Base-by-base conservation (phyloP, 2,329 filamentous ascomycete genomes). In the Ophiostoma quercus region DNA sequence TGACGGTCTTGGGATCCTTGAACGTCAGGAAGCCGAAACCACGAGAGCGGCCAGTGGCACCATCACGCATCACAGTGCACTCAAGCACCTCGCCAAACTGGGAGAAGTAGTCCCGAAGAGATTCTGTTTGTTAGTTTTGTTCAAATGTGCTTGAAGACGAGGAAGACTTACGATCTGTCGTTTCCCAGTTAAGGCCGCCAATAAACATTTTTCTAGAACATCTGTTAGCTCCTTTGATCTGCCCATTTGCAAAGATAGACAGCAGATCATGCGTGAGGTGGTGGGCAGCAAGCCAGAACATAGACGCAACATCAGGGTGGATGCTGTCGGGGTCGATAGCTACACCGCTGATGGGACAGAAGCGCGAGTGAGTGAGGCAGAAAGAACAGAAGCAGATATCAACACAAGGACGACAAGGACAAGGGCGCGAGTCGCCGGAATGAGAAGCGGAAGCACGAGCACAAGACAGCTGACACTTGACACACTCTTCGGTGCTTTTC, bases 51-150 rank as follows among this genome's bases (percentile, higher is more conserved):
- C 95, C 95, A 11, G 93, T 96, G 67, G 92, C 91, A 72, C 93
- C 94, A 80, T 99, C 95, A 74, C 95, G 88, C 95, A 99, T 99
- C n/a, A 99, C 95, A 19, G 95, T 99, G 79, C 95, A 98, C 82
- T 99, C 95, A 39, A 94, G 87, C 63, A 99, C 95, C 79, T 99
- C 95, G 72, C 95, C 95, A 78, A 97, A 99, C 76, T 98, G 93
- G 14, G 94, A 94, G 79, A 99, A 99, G 79, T 99, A 99, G 74
- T 97, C 92, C 75, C 93, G 92, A 37, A 99, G 86, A 8, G 95
- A 98, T 84, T 99, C 95, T 99, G 65, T 16, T 9, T 9, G 62
- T 32, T n/a, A 25, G 39, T 66, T 7, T 11, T 22, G 66, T 43
- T 25, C 29, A 2, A 2, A 4, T 14, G 39, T 41, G 39, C 39